Conservation (phyloP, 169 alveolate genomes). For the Cyclospora cayetanensis region DNA sequence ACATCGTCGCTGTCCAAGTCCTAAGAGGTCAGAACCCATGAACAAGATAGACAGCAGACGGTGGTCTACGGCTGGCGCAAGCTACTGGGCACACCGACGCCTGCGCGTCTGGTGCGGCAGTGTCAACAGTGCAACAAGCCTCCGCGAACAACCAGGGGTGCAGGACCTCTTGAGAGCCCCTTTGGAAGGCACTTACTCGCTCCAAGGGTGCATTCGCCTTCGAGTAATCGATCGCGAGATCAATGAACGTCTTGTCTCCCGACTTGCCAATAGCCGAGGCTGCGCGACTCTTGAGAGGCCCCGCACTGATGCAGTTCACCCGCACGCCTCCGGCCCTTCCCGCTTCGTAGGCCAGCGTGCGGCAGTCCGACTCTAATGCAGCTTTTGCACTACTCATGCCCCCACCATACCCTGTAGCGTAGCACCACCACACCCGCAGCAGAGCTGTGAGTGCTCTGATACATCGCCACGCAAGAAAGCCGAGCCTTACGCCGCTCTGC, state of each 20-base stretch:
- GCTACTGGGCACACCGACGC: no score
- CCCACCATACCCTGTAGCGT: constrained; percentile 83
- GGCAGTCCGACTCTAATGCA: constrained; percentile 84
- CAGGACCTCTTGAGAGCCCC: no score
- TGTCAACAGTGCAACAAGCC: no score
- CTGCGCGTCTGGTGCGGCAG: no score
- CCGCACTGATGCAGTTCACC: constrained; percentile 84
- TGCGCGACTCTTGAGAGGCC: constrained; percentile 85
- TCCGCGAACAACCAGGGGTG: no score
- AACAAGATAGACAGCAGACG: no score
- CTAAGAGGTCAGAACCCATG: constrained; percentile 48
- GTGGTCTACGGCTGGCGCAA: no score
- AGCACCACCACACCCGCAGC: constrained; percentile 36
- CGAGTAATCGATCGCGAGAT: constrained; percentile 83
- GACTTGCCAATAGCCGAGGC: constrained; percentile 79
- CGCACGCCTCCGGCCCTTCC: constrained; percentile 81
- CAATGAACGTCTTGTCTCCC: constrained; percentile 82
- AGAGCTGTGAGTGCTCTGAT: neutral
- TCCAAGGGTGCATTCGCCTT: constrained; percentile 78
- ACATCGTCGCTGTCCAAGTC: constrained; percentile 76
- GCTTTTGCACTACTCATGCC: constrained; percentile 89
- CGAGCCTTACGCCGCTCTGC: no score
- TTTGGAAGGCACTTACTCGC: constrained; percentile 8
- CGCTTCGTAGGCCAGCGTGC: constrained; percentile 83
- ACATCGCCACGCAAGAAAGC: no score